phyloP scores from a whole-genome alignment of 768 basidiomycete genomes.

The Calvatia gigantea region DNA sequence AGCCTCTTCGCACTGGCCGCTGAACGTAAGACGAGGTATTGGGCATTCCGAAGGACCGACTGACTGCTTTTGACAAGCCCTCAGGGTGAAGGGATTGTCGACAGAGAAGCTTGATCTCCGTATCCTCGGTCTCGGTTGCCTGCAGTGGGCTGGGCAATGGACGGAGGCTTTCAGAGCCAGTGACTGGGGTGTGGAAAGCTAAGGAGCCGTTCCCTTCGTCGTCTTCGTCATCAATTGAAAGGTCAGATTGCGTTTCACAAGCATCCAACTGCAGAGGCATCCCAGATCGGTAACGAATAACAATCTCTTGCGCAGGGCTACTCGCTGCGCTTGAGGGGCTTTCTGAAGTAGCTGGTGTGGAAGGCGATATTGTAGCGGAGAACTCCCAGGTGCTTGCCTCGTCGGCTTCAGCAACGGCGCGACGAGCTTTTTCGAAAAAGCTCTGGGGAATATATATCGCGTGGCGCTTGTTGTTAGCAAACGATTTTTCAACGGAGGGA shows the following conservation, averaged over 20 bases:
- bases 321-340: conserved; percentile 22
- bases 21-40: not conserved
- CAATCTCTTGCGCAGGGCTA: conserved; percentile 39
- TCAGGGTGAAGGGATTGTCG: conserved; percentile 31
- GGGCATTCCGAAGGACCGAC: conserved; percentile 18
- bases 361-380: conserved; percentile 23
- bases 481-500: not conserved
- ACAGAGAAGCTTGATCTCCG: conserved; percentile 15
- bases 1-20: conserved; percentile 35
- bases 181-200: not conserved
- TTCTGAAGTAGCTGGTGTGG: conserved; percentile 21
- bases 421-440: conserved; percentile 12
- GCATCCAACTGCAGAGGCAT: conserved; percentile 20
- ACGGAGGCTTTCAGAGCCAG: not conserved
- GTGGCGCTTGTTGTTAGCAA: conserved; percentile 25
- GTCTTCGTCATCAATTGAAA: conserved; percentile 6
- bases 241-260: conserved; percentile 15
- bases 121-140: not conserved
- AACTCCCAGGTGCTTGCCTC: conserved; percentile 36
- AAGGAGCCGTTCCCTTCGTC: not conserved
- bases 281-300: conserved; percentile 33
- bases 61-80: conserved; percentile 36
- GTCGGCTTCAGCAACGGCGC: conserved; percentile 18
- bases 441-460: conserved; percentile 30
- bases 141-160: not conserved